Evolutionary conservation across 495 filamentous ascomycete species (phyloP), one percentile per base, ranked within the genome.

Genomic region (Diplogelasinospora grovesii): DNA sequence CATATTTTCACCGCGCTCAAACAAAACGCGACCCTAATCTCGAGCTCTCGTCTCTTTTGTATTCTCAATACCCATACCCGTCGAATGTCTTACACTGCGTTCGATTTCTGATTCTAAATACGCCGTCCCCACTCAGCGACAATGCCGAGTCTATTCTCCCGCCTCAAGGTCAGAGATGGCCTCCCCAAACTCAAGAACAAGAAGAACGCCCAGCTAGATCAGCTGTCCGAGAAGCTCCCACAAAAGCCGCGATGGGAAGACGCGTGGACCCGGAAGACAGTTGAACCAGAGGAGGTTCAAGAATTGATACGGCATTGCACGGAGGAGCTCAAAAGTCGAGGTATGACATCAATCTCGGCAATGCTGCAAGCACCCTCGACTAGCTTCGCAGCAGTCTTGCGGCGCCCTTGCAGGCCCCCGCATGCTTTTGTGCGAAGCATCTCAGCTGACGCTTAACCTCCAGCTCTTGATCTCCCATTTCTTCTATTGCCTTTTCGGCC

Each of bases 401-500:
- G 40, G 22, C 41, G 15, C 24, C 26, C 18, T 35, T 22, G 22
- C 23, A n/a, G 32, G 36, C 25, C 35, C 25, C 24, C 40, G 21
- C 22, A 22, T 30, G 18, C 21, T 36, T 13, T 22, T 43, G 55
- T 56, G 45, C 37, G 28, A 50, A n/a, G n/a, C 46, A 41, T 9
- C 13, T 45, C 34, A 34, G 52, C 65, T 71, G 60, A 74, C 47
- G 47, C 43, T 22, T 52, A 45, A 13, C 51, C 41, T 56, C 13
- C 46, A 92, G 89, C 80, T 48, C 79, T 96, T 49, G 83, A 92
- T 57, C 82, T 85, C 41, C 92, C 92, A 1, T 95, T 98, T 61
- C 70, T 97, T 34, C 81, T 98, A 14, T 77, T 98, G n/a, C 93
- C 92, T 6, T 98, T 95, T 64, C 81, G 92, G 46, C 92, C 93